Base-by-base conservation (phyloP, 2,329 filamentous ascomycete species). In the Metarhizium anisopliae region DNA sequence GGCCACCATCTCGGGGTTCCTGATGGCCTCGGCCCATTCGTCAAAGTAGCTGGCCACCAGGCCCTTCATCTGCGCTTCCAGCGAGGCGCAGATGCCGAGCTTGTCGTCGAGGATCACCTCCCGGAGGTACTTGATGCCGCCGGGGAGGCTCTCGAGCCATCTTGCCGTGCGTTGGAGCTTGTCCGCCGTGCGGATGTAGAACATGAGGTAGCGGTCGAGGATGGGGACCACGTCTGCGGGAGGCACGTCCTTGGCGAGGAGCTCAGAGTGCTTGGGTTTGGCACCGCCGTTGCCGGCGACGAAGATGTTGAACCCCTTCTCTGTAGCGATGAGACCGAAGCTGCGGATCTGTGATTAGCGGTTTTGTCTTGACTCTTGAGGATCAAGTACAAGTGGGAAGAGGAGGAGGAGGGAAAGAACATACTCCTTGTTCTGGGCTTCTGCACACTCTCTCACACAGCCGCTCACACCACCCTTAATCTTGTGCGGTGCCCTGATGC, bases 281-380 rank as follows among this genome's bases (percentile, higher is more conserved):
- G 90, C 90, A 57, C 92, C 91, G 53, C 91, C 91, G 67, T 96
- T 96, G 51, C 91, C 91, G 38, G 81, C 91, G 1, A 96, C 89
- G 63, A 91, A 95, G 69, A 96, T 85, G 71, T 96, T 96, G 81
- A 89, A 96, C 35, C 91, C 91, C 64, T 94, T 95, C 59, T 95
- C 90, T 0, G 90, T 95, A 14, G 91, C 90, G 56, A 96, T 95
- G 51, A 95, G 82, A 25, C 91, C 91, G 63, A 96, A 96, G 66
- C 85, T n/a, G 20, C 25, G 25, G 25, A 25, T 25, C 25, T 25
- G 25, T 25, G 25, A 25, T 25, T 25, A 25, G 25, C 25, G 25
- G 25, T 4, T 25, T 25, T 90, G 73, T 96, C 4, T 25, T 25
- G 25, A 25, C 25, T 25, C 25, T 25, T 25, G 25, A 25, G 25